Evolutionary conservation across 352 stramenopile species (phyloP).

Genomic region (Phytophthora podocarpi): DNA sequence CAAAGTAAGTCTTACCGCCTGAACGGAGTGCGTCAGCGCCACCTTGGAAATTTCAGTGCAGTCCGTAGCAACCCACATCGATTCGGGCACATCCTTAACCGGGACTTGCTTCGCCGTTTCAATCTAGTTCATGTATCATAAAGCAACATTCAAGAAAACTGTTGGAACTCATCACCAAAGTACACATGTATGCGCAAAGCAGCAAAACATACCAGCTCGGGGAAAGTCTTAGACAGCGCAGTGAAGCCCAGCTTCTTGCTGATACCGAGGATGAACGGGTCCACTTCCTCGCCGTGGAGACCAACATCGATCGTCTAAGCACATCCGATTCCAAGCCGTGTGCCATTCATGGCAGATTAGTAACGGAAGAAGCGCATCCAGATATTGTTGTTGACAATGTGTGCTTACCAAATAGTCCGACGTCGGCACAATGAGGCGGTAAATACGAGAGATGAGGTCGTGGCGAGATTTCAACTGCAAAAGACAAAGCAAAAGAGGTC

Average conservation of each 20-base stretch:
- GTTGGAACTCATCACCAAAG: neutral
- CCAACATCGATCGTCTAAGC: slow-evolving; percentile 72
- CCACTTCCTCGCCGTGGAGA: slow-evolving; percentile 57
- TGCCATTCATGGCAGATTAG: neutral
- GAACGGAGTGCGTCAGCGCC: slow-evolving; percentile 55
- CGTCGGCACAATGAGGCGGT: slow-evolving; percentile 46
- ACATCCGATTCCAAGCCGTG: neutral
- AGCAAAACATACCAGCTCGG: slow-evolving; percentile 56
- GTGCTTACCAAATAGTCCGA: slow-evolving; percentile 57
- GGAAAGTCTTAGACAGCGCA: slow-evolving; percentile 68
- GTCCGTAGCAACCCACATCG: slow-evolving; percentile 72
- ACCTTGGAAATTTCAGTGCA: slow-evolving; percentile 66
- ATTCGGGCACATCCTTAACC: slow-evolving; percentile 59
- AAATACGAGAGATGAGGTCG: slow-evolving; percentile 68
- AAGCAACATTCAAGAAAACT: neutral
- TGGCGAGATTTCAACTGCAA: slow-evolving; percentile 57
- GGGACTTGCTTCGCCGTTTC: slow-evolving; percentile 65
- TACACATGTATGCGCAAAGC: neutral
- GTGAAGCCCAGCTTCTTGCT: slow-evolving; percentile 81
- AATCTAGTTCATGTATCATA: slow-evolving; percentile 48
- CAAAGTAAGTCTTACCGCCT: slow-evolving; percentile 35
- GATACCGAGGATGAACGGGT: slow-evolving; percentile 75
- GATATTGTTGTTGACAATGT: neutral
- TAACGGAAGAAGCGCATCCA: neutral
- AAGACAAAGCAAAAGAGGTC: neutral